A percentile compares a stretch with the other conserved stretches of the same genome.
phyloP scores from a whole-genome alignment of 1,139 yeast genomes.

The Debaryomycetaceae sp. region DNA sequence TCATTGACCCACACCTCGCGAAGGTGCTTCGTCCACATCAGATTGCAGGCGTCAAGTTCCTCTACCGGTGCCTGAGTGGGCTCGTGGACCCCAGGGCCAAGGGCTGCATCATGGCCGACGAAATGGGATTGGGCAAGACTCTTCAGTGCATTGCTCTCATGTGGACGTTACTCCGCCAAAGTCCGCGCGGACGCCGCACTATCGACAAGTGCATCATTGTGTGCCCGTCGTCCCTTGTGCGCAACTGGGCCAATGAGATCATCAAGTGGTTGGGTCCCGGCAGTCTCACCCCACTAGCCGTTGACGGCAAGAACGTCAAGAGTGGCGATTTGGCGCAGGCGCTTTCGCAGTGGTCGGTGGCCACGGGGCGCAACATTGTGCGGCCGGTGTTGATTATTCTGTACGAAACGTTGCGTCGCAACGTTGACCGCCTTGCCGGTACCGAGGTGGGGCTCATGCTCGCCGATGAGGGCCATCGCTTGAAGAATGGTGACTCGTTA shows the following conservation, averaged over 20 bases:
- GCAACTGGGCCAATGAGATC: constrained; percentile 97
- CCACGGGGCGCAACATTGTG: constrained; percentile 83
- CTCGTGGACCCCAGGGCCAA: constrained; percentile 78
- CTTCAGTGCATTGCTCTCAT: constrained; percentile 85
- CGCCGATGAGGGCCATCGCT: constrained; percentile 96
- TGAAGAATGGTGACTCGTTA: constrained; percentile 90
- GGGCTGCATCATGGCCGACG: constrained; percentile 99
- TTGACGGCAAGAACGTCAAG: constrained; percentile 82
- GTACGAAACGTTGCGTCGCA: constrained; percentile 87
- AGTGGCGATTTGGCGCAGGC: constrained; percentile 64
- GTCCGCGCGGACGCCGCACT: constrained; percentile 82
- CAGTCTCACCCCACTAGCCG: constrained; percentile 79
- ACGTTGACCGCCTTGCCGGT: constrained; percentile 70
- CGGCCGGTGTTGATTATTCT: constrained; percentile 94
- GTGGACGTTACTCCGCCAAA: constrained; percentile 91
- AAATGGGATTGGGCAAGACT: constrained; percentile 97
- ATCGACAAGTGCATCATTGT: constrained; percentile 90
- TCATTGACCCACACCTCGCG: constrained; percentile 84
- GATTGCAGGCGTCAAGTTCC: constrained; percentile 88
- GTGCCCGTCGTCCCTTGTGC: constrained; percentile 91
- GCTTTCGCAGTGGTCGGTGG: constrained; percentile 81
- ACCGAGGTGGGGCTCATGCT: constrained; percentile 84
- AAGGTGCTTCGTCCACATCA: constrained; percentile 93
- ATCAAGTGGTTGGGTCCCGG: constrained; percentile 96
- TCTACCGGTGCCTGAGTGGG: constrained; percentile 89